phyloP scores from a whole-genome alignment of 1,284 basidiomycete genomes.

The Fomitopsis pinicola region DNA sequence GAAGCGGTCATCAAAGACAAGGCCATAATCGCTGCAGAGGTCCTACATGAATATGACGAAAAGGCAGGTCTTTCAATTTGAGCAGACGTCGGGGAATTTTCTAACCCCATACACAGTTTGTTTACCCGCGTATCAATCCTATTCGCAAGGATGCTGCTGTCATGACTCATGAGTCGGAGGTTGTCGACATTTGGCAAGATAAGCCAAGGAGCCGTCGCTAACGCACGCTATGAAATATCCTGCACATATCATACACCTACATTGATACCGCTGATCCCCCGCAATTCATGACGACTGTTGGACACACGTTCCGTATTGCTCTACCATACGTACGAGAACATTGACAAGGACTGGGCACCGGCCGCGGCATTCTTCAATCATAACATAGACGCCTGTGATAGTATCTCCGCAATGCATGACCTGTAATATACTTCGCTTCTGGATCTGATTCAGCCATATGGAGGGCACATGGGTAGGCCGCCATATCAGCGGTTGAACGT shows the following conservation, averaged over 20 bases:
- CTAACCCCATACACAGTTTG: conserved; percentile 50
- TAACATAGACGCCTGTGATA: too few relatives aligned
- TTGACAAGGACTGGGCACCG: too few relatives aligned
- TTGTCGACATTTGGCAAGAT: conserved; percentile 35
- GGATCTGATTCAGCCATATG: neutral
- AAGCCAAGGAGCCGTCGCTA: neutral
- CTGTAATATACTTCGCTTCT: neutral
- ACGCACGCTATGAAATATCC: neutral
- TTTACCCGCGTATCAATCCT: conserved; percentile 74
- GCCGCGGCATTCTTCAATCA: too few relatives aligned
- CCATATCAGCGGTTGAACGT: neutral
- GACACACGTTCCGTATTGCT: too few relatives aligned
- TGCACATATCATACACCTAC: neutral
- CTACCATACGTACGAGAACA: too few relatives aligned
- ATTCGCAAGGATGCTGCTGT: conserved; percentile 72
- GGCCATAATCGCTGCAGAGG: conserved; percentile 72
- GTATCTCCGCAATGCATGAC: neutral
- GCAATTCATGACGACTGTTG: too few relatives aligned
- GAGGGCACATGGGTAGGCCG: neutral
- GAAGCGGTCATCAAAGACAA: conserved; percentile 69
- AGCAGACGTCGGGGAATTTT: conserved; percentile 3
- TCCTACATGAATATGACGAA: conserved; percentile 84
- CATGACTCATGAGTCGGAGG: conserved; percentile 83
- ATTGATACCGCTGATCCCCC: too few relatives aligned
- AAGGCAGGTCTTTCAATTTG: conserved; percentile 38